Evolutionary conservation across 306 rosid genomes (phyloP).

Genomic region (Quercus suber): DNA sequence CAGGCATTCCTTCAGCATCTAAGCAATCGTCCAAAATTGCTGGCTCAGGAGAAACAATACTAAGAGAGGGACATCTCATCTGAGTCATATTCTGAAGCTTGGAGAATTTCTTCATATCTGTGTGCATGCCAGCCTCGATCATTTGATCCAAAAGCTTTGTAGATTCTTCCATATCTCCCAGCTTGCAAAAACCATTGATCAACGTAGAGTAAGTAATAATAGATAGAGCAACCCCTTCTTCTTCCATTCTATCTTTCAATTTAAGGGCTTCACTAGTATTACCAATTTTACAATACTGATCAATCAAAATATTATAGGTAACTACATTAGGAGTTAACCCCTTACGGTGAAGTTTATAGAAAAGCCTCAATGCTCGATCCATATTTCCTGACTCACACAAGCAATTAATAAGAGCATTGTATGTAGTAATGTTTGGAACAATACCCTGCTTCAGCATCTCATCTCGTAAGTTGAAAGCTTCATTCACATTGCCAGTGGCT

Average conservation of each 20-base stretch:
- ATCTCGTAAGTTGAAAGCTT: constrained; percentile 72
- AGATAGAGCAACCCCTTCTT: constrained; percentile 53
- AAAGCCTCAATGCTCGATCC: constrained; percentile 69
- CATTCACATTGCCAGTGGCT: constrained; percentile 57
- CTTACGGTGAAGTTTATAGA: constrained; percentile 59
- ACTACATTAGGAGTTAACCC: constrained; percentile 69
- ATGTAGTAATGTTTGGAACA: constrained; percentile 62
- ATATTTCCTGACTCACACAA: constrained; percentile 72
- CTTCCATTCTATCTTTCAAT: constrained; percentile 59
- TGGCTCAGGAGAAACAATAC: background rate
- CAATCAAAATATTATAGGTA: constrained; percentile 67
- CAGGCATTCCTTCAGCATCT: constrained; percentile 7
- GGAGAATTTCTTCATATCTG: constrained; percentile 4
- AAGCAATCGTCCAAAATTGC: background rate
- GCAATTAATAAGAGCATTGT: constrained; percentile 76
- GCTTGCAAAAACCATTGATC: constrained; percentile 33
- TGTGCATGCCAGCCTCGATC: constrained; percentile 24
- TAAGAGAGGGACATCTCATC: background rate
- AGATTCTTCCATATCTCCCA: constrained; percentile 24
- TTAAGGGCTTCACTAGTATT: constrained; percentile 58
- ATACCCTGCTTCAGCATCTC: constrained; percentile 66
- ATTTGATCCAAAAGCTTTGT: constrained; percentile 31
- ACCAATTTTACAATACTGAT: constrained; percentile 56
- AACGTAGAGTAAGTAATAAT: constrained; percentile 33
- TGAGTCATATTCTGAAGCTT: background rate